Evolutionary conservation across 2,329 filamentous ascomycete species (phyloP), one percentile per base, ranked within the genome.

Genomic region (Pseudopyricularia javanii): DNA sequence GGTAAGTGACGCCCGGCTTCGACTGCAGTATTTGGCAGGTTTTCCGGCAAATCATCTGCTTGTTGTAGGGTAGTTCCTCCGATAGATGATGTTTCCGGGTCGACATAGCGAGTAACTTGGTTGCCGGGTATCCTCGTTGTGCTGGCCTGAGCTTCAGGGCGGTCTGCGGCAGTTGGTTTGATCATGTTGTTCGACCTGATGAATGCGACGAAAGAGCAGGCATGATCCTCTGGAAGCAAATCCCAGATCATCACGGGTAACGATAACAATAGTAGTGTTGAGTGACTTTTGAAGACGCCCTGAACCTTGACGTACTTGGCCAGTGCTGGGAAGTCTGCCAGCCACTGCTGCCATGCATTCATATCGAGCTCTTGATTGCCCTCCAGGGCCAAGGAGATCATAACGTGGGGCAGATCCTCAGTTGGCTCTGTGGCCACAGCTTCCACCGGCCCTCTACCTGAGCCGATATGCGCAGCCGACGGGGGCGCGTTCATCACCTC

Each of bases 281-380:
- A 82, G 58, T 81, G 76, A 50, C 78, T 82, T 59, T 79, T 79
- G 63, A 81, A 82, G 1, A 80, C 71, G 8, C 77, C 78, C 58
- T 82, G 78, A 6, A 82, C 73, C 59, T 79, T 79, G 62, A 80
- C 77, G 56, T 80, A 76, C 57, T 76, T 80, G 43, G 78, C 78
- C 53, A 82, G 66, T 2, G 76, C 74, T 0, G 79, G 78, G 55
- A 81, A 79, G 17, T 68, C 71, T 28, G 68, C 64, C 3, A 82
- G 68, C 78, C 78, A 82, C 53, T 73, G 70, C 59, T 80, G 73
- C 77, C 78, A 82, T 4, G 76, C 75, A 53, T 75, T 72, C n/a
- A 82, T 65, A 48, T 81, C 78, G 1, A 80, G 63, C 14, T 68
- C 66, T 56, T 80, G 77, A 51, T 82, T 71, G 11, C 78, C 76